Conservation (phyloP, 2,329 filamentous ascomycete genomes). For the Emmonsiellopsis sp. region DNA sequence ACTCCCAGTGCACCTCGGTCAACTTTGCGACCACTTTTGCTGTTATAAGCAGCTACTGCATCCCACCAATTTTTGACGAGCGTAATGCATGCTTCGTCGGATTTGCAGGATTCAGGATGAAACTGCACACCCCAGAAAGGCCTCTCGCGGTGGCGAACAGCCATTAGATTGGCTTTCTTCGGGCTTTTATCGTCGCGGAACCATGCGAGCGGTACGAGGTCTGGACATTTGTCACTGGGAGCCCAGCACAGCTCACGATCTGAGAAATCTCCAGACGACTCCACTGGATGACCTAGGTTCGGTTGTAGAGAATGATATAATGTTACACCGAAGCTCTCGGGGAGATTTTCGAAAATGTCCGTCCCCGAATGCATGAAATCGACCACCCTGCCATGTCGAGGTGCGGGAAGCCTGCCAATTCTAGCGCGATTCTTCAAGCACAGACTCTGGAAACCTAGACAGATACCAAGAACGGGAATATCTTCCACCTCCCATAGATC, state of each 20-base stretch:
- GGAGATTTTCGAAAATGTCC: constrained; percentile 58
- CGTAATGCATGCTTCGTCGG: constrained; percentile 48
- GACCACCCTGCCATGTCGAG: constrained; percentile 73
- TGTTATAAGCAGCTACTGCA: constrained; percentile 54
- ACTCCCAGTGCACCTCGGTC: not conserved
- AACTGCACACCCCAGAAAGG: constrained; percentile 87
- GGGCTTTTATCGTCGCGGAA: constrained; percentile 32
- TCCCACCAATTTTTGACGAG: constrained; percentile 70
- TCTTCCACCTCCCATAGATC: constrained; percentile 61
- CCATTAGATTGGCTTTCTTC: constrained; percentile 58
- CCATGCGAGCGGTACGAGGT: constrained; percentile 54
- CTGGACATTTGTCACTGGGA: constrained; percentile 27
- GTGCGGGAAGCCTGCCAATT: constrained; percentile 57
- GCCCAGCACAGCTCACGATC: constrained; percentile 29
- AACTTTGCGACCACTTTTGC: constrained; percentile 17
- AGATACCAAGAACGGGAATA: constrained; percentile 77
- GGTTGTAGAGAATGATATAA: constrained; percentile 63
- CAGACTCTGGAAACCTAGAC: constrained; percentile 79
- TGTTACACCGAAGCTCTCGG: constrained; percentile 54
- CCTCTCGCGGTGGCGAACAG: constrained; percentile 54
- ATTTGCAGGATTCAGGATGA: constrained; percentile 85
- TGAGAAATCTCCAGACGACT: constrained; percentile 29
- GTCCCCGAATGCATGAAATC: constrained; percentile 50
- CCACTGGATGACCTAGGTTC: constrained; percentile 25
- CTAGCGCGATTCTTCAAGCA: constrained; percentile 57